Evolutionary conservation across 2,329 filamentous ascomycete genomes (phyloP).

Genomic region (Pseudomassariella vexata): DNA sequence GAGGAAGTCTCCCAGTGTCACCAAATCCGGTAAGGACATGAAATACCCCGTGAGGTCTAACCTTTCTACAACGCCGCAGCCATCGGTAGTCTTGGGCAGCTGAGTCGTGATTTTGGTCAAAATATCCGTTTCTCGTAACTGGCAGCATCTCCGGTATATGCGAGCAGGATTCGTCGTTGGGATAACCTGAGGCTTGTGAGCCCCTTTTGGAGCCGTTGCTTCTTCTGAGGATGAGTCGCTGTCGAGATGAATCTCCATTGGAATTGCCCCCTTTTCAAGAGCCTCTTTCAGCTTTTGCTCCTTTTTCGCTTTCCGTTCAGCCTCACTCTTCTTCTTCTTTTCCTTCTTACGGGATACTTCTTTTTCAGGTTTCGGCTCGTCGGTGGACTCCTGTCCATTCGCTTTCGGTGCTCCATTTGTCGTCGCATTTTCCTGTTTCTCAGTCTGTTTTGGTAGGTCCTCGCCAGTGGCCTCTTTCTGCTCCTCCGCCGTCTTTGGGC

Average conservation of each 20-base stretch:
- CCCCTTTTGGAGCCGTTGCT: constrained; percentile 17
- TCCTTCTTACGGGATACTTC: constrained; percentile 72
- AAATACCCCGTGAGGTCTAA: constrained; percentile 81
- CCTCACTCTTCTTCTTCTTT: constrained; percentile 93
- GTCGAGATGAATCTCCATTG: constrained; percentile 74
- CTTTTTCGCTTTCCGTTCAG: constrained; percentile 52
- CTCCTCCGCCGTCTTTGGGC: constrained; percentile 54
- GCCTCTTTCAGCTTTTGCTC: constrained; percentile 55
- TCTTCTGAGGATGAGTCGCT: constrained; percentile 50
- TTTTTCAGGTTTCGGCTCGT: constrained; percentile 24
- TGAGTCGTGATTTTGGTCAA: constrained; percentile 89
- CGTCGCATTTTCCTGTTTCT: constrained; percentile 26
- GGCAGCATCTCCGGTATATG: constrained; percentile 92
- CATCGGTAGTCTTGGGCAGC: constrained; percentile 65
- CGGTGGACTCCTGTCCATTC: constrained; percentile 18
- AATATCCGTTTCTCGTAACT: constrained; percentile 86
- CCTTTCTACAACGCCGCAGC: constrained; percentile 70
- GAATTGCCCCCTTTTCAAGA: constrained; percentile 80
- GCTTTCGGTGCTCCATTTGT: constrained; percentile 16
- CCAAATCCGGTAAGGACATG: constrained; percentile 74
- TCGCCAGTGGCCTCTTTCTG: constrained; percentile 46
- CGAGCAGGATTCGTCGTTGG: constrained; percentile 88
- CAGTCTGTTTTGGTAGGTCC: constrained; percentile 30
- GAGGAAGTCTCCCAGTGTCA: constrained; percentile 88
- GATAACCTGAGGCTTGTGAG: constrained; percentile 51